Base-by-base conservation (phyloP, 1,284 basidiomycete genomes). In the Cryptococcus hybrid region DNA sequence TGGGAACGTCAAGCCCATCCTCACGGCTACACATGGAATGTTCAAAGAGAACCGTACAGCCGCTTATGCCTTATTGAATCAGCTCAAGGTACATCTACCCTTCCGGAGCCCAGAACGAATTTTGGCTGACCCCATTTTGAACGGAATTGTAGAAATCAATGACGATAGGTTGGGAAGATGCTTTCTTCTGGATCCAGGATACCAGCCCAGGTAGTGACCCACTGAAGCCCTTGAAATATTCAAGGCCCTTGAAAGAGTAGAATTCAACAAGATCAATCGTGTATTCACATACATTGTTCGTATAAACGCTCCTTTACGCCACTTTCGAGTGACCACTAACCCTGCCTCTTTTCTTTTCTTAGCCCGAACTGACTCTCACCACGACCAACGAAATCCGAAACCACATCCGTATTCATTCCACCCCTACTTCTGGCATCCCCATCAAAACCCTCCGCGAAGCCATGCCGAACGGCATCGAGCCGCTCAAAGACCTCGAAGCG, bases 261-360 rank as follows among this genome's bases (percentile, higher is more conserved):
- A 69, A 51, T 76, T 66, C 51, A 75, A 73, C 54, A 61, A 68
- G 44, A 55, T 62, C n/a, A 75, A 77, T 58, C 57, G 70, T 52
- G 73, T 76, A 9, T 74, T 73, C 51, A 65, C 67, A 18, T 78
- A 74, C 58, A 65, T 73, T 57, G 75, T 75, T 52, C 52, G 69
- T 70, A 18, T 30, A 30, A 30, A n/a, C n/a, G 18, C n/a, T 2
- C 5, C 35, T 30, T 13, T 35, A 15, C 12, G 4, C 24, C 37
- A 4, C 7, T 35, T 37, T 12, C 3, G 38, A 39, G 24, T 24
- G 9, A n/a, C 56, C 3, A 18, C 7, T 44, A 13, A 30, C n/a
- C 8, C 13, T 52, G 5, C 34, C 12, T 2, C 13, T 4, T 30
- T 30, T 30, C 30, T 30, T 30, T 30, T 30, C 30, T 30, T 50